Evolutionary conservation across 208 protist species (phyloP).

Genomic region (Crithidia mellificae): DNA sequence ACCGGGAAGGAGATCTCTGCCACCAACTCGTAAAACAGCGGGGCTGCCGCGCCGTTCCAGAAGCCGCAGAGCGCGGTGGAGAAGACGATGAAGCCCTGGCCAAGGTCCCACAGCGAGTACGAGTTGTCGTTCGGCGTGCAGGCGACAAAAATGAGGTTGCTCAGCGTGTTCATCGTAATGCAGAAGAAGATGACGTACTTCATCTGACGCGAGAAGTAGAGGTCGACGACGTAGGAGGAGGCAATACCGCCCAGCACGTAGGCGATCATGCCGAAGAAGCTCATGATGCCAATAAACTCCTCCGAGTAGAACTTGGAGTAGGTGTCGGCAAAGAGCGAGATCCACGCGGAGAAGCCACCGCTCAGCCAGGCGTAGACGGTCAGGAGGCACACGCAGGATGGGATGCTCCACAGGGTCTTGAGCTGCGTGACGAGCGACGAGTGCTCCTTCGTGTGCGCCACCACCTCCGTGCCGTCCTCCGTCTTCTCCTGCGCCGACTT

Average conservation of each 20-base stretch:
- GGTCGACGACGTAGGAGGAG: slow-evolving; percentile 78
- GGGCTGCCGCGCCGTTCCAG: slow-evolving; percentile 85
- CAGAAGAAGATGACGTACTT: slow-evolving; percentile 91
- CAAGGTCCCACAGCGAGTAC: slow-evolving; percentile 70
- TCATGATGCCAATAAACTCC: slow-evolving; percentile 83
- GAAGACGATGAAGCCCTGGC: slow-evolving; percentile 68
- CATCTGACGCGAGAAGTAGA: slow-evolving; percentile 86
- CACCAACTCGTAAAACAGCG: slow-evolving; percentile 85
- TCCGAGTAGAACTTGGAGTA: slow-evolving; percentile 65
- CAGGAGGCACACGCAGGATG: slow-evolving; percentile 78
- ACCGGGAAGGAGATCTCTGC: slow-evolving; percentile 88
- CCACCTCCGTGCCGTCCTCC: slow-evolving; percentile 22
- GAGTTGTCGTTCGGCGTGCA: slow-evolving; percentile 79
- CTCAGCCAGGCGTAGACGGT: slow-evolving; percentile 83
- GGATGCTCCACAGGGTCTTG: slow-evolving; percentile 46
- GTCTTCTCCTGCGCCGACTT: neutral
- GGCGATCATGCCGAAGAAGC: slow-evolving; percentile 78
- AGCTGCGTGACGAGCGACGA: slow-evolving; percentile 57
- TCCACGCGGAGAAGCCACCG: slow-evolving; percentile 85
- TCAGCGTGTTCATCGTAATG: slow-evolving; percentile 76
- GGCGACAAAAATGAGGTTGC: slow-evolving; percentile 80
- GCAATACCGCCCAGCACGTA: slow-evolving; percentile 77
- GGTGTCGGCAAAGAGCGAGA: slow-evolving; percentile 81
- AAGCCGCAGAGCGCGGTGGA: slow-evolving; percentile 80
- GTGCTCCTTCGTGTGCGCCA: slow-evolving; percentile 40